A percentile compares a stretch with the other conserved stretches of the same genome.
Conservation (phyloP, 1,139 yeast genomes). For the Taphrina flavorubra region DNA sequence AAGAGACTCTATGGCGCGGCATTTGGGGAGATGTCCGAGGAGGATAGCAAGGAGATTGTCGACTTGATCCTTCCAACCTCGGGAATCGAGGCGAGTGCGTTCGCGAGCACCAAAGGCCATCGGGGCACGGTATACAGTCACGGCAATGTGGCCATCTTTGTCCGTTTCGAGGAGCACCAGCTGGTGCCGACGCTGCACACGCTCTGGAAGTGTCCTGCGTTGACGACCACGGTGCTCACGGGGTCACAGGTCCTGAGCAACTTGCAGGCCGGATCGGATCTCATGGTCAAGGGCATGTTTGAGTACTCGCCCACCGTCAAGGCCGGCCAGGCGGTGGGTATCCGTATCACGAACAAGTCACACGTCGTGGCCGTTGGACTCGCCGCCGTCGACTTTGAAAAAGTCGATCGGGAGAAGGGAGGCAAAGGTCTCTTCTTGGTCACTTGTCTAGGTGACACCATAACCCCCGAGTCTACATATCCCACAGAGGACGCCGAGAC, state of each 20-base stretch:
- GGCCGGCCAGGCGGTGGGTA: slow-evolving; percentile 24
- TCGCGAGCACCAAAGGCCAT: slow-evolving; percentile 27
- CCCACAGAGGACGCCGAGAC: slow-evolving; percentile 5
- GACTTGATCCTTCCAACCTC: slow-evolving; percentile 26
- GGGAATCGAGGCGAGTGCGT: slow-evolving; percentile 15
- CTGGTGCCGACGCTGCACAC: slow-evolving; percentile 30
- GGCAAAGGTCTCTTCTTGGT: slow-evolving; percentile 32
- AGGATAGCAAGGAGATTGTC: slow-evolving; percentile 19
- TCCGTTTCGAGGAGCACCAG: slow-evolving; percentile 8
- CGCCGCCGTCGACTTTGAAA: slow-evolving; percentile 21
- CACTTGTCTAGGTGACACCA: slow-evolving; percentile 28
- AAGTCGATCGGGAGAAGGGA: slow-evolving; percentile 7
- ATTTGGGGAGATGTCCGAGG: slow-evolving; percentile 14
- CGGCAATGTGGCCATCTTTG: slow-evolving; percentile 16
- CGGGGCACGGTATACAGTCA: slow-evolving; percentile 15
- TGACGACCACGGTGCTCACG: slow-evolving; percentile 20
- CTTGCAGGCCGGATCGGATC: slow-evolving; percentile 33
- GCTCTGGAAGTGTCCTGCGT: slow-evolving; percentile 12
- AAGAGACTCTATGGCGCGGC: background rate
- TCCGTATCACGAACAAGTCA: slow-evolving; percentile 10
- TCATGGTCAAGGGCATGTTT: slow-evolving; percentile 35
- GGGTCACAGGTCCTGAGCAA: slow-evolving; percentile 24
- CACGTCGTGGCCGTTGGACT: slow-evolving; percentile 29
- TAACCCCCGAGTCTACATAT: slow-evolving; percentile 7
- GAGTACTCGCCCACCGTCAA: slow-evolving; percentile 27